These are phyloP conservation scores for Candida argentea DNA, from an alignment of 805 yeast genomes.

Conservation along the genomic window DNA sequence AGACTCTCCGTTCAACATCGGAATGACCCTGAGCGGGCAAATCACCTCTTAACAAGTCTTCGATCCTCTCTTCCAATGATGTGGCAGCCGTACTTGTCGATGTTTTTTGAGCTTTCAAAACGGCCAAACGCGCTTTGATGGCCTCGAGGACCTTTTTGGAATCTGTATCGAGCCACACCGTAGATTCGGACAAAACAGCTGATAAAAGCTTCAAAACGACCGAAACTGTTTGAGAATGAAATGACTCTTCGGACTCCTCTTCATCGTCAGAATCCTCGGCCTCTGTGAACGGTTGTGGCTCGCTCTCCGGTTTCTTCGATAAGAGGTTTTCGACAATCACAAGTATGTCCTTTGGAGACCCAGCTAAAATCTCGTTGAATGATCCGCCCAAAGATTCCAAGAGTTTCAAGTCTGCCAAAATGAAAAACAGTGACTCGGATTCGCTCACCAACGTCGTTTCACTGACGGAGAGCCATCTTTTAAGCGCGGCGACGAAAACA, in stretches of 20 bases:
- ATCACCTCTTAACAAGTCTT: constrained; percentile 17
- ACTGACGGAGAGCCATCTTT: constrained; percentile 45
- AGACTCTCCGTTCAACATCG: constrained; percentile 26
- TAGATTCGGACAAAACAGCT: constrained; percentile 23
- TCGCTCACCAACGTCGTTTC: constrained; percentile 9
- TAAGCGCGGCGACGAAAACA: constrained; percentile 42
- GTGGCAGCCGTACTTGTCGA: constrained; percentile 8
- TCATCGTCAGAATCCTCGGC: constrained; percentile 21
- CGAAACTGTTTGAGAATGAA: constrained; percentile 13
- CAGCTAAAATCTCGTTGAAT: constrained; percentile 47
- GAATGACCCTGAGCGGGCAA: constrained; percentile 8
- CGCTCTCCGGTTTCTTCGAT: constrained; percentile 16
- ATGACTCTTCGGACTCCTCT: constrained; percentile 14
- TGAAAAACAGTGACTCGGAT: constrained; percentile 42
- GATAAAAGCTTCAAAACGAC: constrained; percentile 26
- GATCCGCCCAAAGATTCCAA: constrained; percentile 51
- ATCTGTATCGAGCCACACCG: constrained; percentile 18
- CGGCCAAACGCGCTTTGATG: constrained; percentile 15
- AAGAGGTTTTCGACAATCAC: constrained; percentile 22
- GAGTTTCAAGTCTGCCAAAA: constrained; percentile 51
- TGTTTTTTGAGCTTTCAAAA: constrained; percentile 1
- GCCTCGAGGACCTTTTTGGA: constrained; percentile 15
- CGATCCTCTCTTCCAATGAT: constrained; percentile 22
- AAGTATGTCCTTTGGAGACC: constrained; percentile 49
- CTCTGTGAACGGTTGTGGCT: constrained; percentile 6